Evolutionary conservation across 306 rosid species (phyloP).

Genomic region (Acacia confusa): DNA sequence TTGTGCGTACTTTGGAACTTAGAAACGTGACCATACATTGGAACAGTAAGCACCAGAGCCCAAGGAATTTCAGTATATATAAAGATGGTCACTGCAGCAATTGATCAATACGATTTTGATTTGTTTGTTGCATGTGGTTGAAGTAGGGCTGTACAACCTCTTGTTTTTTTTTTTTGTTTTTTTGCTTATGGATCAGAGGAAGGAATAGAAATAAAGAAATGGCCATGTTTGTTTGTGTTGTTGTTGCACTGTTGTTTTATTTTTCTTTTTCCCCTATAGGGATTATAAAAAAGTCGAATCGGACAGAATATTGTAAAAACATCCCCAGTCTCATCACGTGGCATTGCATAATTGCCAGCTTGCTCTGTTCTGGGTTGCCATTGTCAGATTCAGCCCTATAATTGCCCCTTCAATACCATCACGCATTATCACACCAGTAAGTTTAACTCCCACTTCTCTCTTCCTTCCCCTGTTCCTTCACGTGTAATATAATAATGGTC

Average conservation of each 20-base stretch:
- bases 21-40: neutral
- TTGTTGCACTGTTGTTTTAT: slow-evolving; percentile 4
- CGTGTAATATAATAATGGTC: neutral
- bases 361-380: slow-evolving; percentile 35
- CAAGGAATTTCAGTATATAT: neutral
- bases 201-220: slow-evolving; percentile 26
- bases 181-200: slow-evolving; percentile 10
- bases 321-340: slow-evolving; percentile 32
- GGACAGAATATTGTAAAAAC: slow-evolving; percentile 4
- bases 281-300: slow-evolving; percentile 26
- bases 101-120: neutral
- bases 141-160: slow-evolving; percentile 18
- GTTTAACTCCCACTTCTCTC: neutral
- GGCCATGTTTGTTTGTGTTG: slow-evolving; percentile 22
- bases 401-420: slow-evolving; percentile 19
- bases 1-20: neutral
- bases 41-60: neutral
- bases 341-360: slow-evolving; percentile 45
- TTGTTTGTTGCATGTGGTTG: slow-evolving; percentile 11
- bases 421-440: slow-evolving; percentile 5
- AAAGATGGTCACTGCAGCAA: neutral
- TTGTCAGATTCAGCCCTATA: slow-evolving; percentile 21
- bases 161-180: neutral
- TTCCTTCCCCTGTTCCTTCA: neutral
- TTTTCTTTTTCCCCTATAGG: neutral